Base-by-base conservation (phyloP, 2,329 filamentous ascomycete genomes). In the Pseudocercospora fijiensis region DNA sequence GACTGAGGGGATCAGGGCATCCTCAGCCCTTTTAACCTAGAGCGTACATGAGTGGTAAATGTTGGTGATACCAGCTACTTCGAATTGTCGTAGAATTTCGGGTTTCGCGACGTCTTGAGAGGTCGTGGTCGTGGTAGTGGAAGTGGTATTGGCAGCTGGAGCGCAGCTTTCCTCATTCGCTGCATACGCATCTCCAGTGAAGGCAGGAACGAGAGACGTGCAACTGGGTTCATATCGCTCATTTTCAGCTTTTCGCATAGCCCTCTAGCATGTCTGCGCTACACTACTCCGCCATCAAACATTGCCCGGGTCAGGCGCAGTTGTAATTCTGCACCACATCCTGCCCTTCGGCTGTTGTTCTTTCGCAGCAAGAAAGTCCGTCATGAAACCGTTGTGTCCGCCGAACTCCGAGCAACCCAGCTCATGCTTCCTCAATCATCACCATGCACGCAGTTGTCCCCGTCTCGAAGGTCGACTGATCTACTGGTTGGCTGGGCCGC, bases 401-500 rank as follows among this genome's bases (percentile, higher is more conserved):
- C 65, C 60, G 65, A 68, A 68, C 67, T 68, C 67, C 67, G 60
- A 61, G 62, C 67, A 65, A 65, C 58, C 63, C 63, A 60, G 56
- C 60, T 65, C 65, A 64, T 67, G 67, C 65, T 62, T 58, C 58
- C 58, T 62, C 63, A 57, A 61, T 67, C 58, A 64, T 66, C 57
- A 57, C 55, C 58, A 66, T 63, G 58, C 58, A 51, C 52, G 24
- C 26, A 27, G 28, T 58, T 49, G 47, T 61, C 45, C 61, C 58
- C 22, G 28, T 49, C 51, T 60, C 57, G 60, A 37, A 49, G 57
- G 56, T 52, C 58, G 61, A 60, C 13, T 41, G 16, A 47, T 67
- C 30, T 67, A 67, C 52, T 56, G 45, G 53, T 58, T 65, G 58
- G 67, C 62, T 53, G 72, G 67, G 77, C 90, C 91, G 74, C 89